A percentile compares a stretch with the other conserved stretches of the same genome.
phyloP scores from a whole-genome alignment of 1,284 basidiomycete species.

The Ceratobasidium sp. region DNA sequence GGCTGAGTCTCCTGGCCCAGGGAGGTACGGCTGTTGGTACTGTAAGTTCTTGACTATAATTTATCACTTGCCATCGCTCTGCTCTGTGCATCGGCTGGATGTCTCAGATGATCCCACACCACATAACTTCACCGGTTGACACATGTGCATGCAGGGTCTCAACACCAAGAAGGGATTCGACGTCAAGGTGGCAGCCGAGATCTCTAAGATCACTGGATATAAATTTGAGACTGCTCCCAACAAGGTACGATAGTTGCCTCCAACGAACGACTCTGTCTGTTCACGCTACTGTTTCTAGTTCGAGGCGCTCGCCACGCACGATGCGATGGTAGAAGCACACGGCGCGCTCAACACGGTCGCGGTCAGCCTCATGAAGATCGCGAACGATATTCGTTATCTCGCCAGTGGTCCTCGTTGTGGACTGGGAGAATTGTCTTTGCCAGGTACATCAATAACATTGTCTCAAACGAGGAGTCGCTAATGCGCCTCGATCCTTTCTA shows the following conservation, averaged over 20 bases:
- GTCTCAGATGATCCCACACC: background rate
- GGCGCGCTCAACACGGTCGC: slow-evolving; percentile 96
- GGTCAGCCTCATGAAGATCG: slow-evolving; percentile 98
- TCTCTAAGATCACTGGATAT: slow-evolving; percentile 90
- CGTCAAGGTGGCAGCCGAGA: slow-evolving; percentile 90
- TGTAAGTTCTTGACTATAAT: slow-evolving; percentile 56
- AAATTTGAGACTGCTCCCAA: slow-evolving; percentile 97
- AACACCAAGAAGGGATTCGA: slow-evolving; percentile 99
- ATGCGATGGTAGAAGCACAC: slow-evolving; percentile 96
- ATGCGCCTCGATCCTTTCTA: too few relatives aligned
- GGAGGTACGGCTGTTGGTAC: slow-evolving; percentile 99
- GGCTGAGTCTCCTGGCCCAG: slow-evolving; percentile 91
- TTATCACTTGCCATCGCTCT: background rate
- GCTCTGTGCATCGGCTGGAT: background rate
- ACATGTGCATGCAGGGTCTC: slow-evolving; percentile 70
- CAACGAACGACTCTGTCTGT: background rate
- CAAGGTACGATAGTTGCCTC: slow-evolving; percentile 71
- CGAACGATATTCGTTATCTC: slow-evolving; percentile 98
- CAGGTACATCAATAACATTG: slow-evolving; percentile 51
- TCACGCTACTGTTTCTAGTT: slow-evolving; percentile 64
- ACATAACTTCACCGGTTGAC: background rate
- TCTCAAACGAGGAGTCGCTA: too few relatives aligned
- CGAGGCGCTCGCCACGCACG: slow-evolving; percentile 95
- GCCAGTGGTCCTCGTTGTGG: slow-evolving; percentile 98
- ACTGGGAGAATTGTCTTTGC: slow-evolving; percentile 91